Conservation (phyloP, 768 basidiomycete genomes). For the Coprinellus aureogranulatus region DNA sequence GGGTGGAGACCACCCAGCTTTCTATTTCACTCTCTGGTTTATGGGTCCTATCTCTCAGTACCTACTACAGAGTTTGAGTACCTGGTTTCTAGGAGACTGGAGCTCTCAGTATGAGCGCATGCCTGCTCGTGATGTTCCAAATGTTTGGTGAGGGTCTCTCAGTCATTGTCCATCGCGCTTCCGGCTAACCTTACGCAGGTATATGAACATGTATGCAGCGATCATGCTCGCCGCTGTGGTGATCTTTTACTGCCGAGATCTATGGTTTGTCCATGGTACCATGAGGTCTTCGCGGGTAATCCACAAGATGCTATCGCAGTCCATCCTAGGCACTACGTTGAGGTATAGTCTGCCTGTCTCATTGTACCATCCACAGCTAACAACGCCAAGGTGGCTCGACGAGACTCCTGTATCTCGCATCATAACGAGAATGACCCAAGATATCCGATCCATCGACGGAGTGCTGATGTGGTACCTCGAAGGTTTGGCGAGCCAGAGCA, state of each 20-base stretch:
- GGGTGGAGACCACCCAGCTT: constrained; percentile 28
- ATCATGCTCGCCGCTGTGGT: constrained; percentile 10
- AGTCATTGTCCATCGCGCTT: background rate
- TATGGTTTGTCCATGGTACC: constrained; percentile 45
- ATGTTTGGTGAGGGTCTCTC: constrained; percentile 30
- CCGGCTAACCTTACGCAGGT: constrained; percentile 31
- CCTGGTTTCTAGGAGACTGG: constrained; percentile 44
- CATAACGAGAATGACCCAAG: constrained; percentile 64
- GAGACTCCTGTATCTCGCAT: constrained; percentile 51
- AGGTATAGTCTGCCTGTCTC: constrained; percentile 33
- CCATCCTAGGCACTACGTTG: constrained; percentile 59
- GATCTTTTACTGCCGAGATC: constrained; percentile 31
- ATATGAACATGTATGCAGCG: constrained; percentile 33
- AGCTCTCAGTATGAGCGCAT: constrained; percentile 42
- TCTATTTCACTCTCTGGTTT: constrained; percentile 28
- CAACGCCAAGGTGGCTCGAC: constrained; percentile 43
- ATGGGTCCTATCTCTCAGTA: constrained; percentile 21
- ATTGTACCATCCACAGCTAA: background rate
- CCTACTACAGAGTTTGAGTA: constrained; percentile 25
- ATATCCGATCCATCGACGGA: constrained; percentile 61
- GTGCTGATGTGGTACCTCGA: constrained; percentile 27
- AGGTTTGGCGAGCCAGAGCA: constrained; percentile 26
- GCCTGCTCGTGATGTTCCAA: constrained; percentile 30
- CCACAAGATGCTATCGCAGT: constrained; percentile 49
- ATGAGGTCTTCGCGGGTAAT: constrained; percentile 55